A percentile compares a stretch with the other conserved stretches of the same genome.
Evolutionary conservation across 306 rosid species (phyloP).

Genomic region (Argentina anserina): DNA sequence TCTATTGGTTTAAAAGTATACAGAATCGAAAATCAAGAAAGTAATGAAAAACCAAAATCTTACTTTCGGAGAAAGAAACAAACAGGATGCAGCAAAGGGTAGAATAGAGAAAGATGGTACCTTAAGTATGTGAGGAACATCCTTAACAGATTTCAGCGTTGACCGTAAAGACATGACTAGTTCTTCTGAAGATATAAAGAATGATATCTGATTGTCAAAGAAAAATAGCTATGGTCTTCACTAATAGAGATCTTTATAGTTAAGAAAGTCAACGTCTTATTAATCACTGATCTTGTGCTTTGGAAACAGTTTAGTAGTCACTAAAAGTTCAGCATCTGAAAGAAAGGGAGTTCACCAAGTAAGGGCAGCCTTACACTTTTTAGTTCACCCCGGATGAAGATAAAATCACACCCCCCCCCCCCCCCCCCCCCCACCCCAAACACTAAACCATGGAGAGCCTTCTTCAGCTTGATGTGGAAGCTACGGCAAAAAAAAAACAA

Average conservation of each 20-base stretch:
- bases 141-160: conserved; percentile 88
- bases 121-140: conserved; percentile 80
- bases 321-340: too few species aligned
- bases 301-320: not conserved
- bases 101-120: conserved; percentile 32
- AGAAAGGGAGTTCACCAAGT: too few species aligned
- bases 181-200: conserved; percentile 79
- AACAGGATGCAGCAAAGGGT: conserved; percentile 15
- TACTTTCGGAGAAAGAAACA: conserved; percentile 12
- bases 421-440: too few species aligned
- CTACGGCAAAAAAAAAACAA: too few species aligned
- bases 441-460: too few species aligned
- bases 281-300: not conserved
- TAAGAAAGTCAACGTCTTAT: not conserved
- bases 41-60: not conserved
- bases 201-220: conserved; percentile 77
- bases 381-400: too few species aligned
- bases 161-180: conserved; percentile 63
- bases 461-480: too few species aligned
- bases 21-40: not conserved
- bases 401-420: too few species aligned
- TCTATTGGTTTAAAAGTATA: not conserved
- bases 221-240: conserved; percentile 17
- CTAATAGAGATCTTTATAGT: not conserved
- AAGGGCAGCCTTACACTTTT: too few species aligned